These are phyloP conservation scores for Leccinum olivaceopallidum DNA, from an alignment of 768 basidiomycete species.

Conservation along the genomic window DNA sequence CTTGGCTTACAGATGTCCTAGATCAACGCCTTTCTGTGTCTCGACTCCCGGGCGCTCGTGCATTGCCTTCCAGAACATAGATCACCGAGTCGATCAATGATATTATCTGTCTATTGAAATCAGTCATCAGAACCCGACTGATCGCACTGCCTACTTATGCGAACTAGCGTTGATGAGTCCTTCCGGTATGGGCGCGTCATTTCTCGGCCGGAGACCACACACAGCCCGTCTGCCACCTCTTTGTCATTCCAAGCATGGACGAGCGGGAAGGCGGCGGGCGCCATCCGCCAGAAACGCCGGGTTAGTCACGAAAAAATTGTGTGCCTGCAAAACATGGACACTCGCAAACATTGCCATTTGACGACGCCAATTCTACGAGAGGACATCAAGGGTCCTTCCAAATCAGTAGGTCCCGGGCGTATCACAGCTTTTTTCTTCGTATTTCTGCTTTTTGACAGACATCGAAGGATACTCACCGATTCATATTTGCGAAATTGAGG, in stretches of 20 bases:
- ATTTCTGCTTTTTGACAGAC: neutral
- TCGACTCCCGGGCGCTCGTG: neutral
- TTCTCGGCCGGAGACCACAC: neutral
- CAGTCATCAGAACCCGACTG: neutral
- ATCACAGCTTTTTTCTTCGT: neutral
- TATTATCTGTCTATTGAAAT: neutral
- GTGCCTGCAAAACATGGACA: neutral
- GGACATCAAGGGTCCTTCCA: neutral
- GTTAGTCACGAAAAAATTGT: neutral
- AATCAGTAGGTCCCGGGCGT: neutral
- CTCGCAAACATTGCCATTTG: neutral
- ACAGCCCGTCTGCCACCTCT: neutral
- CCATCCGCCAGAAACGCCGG: neutral
- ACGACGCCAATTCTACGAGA: neutral
- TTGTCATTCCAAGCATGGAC: neutral
- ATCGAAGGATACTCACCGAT: neutral
- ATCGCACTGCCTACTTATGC: neutral
- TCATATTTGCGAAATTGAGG: neutral
- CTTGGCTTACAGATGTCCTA: neutral
- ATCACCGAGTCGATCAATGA: neutral
- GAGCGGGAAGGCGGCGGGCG: neutral
- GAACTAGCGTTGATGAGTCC: neutral
- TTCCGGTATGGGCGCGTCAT: neutral
- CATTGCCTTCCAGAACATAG: neutral
- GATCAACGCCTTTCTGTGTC: neutral